Percentiles rank a stretch among this genome's conserved stretches.
These are phyloP conservation scores for Naumovozyma castellii DNA, from an alignment of 805 yeast species.

Conservation along the genomic window DNA sequence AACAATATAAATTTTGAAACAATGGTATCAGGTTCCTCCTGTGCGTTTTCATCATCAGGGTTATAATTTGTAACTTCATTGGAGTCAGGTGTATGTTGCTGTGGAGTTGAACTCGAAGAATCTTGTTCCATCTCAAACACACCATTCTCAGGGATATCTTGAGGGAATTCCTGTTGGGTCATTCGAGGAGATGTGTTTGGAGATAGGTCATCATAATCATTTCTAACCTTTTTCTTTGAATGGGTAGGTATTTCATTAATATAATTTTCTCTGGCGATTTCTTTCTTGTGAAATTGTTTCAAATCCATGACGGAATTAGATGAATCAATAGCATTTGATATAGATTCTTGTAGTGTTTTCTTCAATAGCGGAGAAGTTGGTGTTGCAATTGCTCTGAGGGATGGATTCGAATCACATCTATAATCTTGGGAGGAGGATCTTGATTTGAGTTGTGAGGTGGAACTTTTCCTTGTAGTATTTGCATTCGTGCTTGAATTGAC, in stretches of 20 bases:
- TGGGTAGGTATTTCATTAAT: slow-evolving; percentile 2
- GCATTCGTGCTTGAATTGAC: neutral
- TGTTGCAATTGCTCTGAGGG: slow-evolving; percentile 9
- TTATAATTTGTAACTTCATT: too few relatives aligned
- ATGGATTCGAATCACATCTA: slow-evolving; percentile 17
- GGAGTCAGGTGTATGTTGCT: too few relatives aligned
- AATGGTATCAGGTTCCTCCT: slow-evolving; percentile 20
- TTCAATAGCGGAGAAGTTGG: slow-evolving; percentile 15
- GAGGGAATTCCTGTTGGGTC: neutral
- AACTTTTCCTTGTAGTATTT: slow-evolving; percentile 3
- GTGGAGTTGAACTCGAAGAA: neutral
- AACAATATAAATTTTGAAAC: slow-evolving; percentile 61
- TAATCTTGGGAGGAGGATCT: slow-evolving; percentile 8
- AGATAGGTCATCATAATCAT: neutral
- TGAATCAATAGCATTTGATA: slow-evolving; percentile 22
- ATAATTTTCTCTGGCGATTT: slow-evolving; percentile 15
- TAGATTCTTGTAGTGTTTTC: slow-evolving; percentile 16
- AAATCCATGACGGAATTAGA: slow-evolving; percentile 27
- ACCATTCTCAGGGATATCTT: slow-evolving; percentile 4
- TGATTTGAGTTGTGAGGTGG: slow-evolving; percentile 10
- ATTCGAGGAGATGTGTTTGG: neutral
- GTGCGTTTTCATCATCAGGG: too few relatives aligned
- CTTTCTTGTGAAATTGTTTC: slow-evolving; percentile 24
- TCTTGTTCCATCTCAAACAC: slow-evolving; percentile 16
- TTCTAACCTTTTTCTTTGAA: neutral